Evolutionary conservation across 1,139 yeast species (phyloP).

Genomic region (Pneumocystis carinii): DNA sequence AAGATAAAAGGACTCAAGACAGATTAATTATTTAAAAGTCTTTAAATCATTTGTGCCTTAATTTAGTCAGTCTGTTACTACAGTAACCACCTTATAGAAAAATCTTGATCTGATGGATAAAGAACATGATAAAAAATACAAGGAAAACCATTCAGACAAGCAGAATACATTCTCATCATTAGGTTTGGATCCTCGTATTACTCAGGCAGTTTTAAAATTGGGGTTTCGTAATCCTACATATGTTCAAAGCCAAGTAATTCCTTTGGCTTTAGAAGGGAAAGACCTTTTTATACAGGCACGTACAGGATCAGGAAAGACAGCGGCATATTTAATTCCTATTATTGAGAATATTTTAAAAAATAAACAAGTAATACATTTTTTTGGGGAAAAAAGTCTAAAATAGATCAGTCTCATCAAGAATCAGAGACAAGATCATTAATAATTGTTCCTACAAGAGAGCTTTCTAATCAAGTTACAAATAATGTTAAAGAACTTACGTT

Average conservation of each 20-base stretch:
- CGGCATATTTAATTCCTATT: conserved; percentile 69
- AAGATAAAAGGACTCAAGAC: too few species aligned
- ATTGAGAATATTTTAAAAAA: conserved; percentile 43
- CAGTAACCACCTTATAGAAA: not conserved
- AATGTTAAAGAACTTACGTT: conserved; percentile 53
- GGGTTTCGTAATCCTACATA: conserved; percentile 79
- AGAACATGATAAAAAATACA: not conserved
- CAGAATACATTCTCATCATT: conserved; percentile 11
- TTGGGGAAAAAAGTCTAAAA: not conserved
- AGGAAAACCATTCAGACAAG: not conserved
- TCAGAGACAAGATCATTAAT: conserved; percentile 36
- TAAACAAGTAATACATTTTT: conserved; percentile 12
- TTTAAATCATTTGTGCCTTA: too few species aligned
- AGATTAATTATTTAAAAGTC: too few species aligned
- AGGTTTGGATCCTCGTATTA: conserved; percentile 57
- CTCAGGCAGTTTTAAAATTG: conserved; percentile 62
- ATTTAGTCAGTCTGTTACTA: not conserved
- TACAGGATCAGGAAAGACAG: conserved; percentile 86
- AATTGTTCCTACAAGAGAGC: conserved; percentile 73
- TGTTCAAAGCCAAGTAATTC: conserved; percentile 83
- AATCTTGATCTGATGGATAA: not conserved
- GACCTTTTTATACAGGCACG: conserved; percentile 80
- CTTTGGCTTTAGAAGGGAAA: conserved; percentile 71
- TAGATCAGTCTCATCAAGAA: conserved; percentile 9
- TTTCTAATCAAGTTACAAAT: conserved; percentile 66